Evolutionary conservation across 1,284 basidiomycete genomes (phyloP), one percentile per base, ranked within the genome.

Genomic region (Ceratobasidium papillatum): DNA sequence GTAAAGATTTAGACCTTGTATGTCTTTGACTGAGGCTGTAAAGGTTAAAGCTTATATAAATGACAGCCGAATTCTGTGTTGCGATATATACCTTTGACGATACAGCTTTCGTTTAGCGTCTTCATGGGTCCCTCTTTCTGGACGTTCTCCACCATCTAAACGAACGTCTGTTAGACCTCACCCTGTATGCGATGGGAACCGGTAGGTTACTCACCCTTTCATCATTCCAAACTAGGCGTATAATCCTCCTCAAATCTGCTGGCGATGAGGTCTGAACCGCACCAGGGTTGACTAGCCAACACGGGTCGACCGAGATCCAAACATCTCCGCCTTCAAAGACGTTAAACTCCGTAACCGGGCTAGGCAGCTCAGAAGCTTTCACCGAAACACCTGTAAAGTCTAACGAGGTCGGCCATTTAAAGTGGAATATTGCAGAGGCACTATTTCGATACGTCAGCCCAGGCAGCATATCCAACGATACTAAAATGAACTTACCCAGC

Each of bases 381-480:
- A 76, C 43, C 7, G 49, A 34, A 17, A 71, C 68, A 12, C 27
- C 30, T 11, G 74, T 64, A 12, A 63, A 41, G 17, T 69, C 64
- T 19, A 51, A 17, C 17, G 65, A n/a, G 32, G 76, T 47, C 32
- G 66, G 64, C 51, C 74, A 85, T 30, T 80, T 77, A 72, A 85
- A 86, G 49, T 80, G 84, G 79, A 93, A 93, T 4, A 94, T 77
- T 0, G 92, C 91, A 0, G 90, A 89, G 1, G 88, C 86, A 25
- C 93, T 94, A 78, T n/a, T 76, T 38, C 36, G 25, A 30, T 17
- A 8, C 17, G 11, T 36, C 9, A 54, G 12, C 72, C 54, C 43
- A 74, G 30, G 22, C 12, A 25, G 22, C 17, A 34, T n/a, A 30
- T 19, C n/a, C 14, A 30, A 49, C 43, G 41, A 17, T 27, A 41